Percentiles rank a stretch among this genome's conserved stretches.
phyloP scores from a whole-genome alignment of 352 stramenopile genomes.

The Pythium utonaiense region DNA sequence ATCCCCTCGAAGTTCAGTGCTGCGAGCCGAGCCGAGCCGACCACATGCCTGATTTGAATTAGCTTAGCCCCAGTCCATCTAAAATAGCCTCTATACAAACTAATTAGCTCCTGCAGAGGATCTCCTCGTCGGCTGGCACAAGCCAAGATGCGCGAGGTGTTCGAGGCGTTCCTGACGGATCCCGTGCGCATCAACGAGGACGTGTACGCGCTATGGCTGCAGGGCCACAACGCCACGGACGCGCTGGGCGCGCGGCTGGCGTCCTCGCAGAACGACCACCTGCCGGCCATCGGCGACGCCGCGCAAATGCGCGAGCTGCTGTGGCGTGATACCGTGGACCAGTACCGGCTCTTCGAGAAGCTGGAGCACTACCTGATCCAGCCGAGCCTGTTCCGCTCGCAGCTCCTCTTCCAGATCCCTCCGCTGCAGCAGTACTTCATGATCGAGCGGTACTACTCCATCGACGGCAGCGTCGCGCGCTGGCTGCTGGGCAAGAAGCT shows the following conservation, averaged over 20 bases:
- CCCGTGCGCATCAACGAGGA: slow-evolving; percentile 77
- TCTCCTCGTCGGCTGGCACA: too few species aligned
- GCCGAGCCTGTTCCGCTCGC: slow-evolving; percentile 71
- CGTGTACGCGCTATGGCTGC: slow-evolving; percentile 76
- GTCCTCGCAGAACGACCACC: slow-evolving; percentile 33
- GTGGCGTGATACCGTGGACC: slow-evolving; percentile 76
- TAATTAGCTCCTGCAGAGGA: too few species aligned
- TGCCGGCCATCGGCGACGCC: slow-evolving; percentile 52
- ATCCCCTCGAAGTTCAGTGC: slow-evolving; percentile 3
- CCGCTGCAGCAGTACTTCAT: slow-evolving; percentile 77
- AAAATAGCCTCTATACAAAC: background rate
- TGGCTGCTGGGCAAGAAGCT: slow-evolving; percentile 82
- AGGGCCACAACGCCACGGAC: slow-evolving; percentile 58
- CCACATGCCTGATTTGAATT: background rate
- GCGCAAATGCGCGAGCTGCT: slow-evolving; percentile 61
- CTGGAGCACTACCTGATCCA: slow-evolving; percentile 82
- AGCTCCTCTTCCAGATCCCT: slow-evolving; percentile 81
- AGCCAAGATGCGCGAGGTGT: slow-evolving; percentile 70
- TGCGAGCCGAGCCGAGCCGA: background rate
- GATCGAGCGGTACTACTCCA: slow-evolving; percentile 76
- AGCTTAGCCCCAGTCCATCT: too few species aligned
- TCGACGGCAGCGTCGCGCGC: slow-evolving; percentile 63
- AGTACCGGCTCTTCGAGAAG: slow-evolving; percentile 83
- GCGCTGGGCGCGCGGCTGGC: slow-evolving; percentile 48
- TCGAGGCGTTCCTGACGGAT: slow-evolving; percentile 79